Percentiles rank a stretch among this genome's conserved stretches.
phyloP scores from a whole-genome alignment of 192 early-diverging fungal species.

The Umbelopsis sp. region DNA sequence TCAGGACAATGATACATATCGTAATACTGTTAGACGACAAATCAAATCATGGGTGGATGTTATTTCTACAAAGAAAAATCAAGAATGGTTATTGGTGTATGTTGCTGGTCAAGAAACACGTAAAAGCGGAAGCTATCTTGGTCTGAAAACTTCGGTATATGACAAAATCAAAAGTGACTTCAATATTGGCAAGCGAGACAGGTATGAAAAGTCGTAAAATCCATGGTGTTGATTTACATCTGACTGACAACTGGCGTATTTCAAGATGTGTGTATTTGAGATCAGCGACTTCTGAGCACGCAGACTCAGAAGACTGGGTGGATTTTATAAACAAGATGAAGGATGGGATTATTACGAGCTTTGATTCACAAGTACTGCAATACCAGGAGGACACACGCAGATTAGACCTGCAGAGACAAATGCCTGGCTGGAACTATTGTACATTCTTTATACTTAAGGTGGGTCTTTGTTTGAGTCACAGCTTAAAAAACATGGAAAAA shows the following conservation, averaged over 20 bases:
- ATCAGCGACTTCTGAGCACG: slow-evolving; percentile 48
- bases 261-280: slow-evolving; percentile 14
- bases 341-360: slow-evolving; percentile 71
- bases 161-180: slow-evolving; percentile 92
- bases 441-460: slow-evolving; percentile 94
- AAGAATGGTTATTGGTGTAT: slow-evolving; percentile 90
- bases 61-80: slow-evolving; percentile 75
- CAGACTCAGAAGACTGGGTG: slow-evolving; percentile 68
- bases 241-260: background rate
- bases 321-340: slow-evolving; percentile 74
- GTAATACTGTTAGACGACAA: slow-evolving; percentile 59
- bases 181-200: slow-evolving; percentile 63
- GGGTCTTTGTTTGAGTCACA: background rate
- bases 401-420: slow-evolving; percentile 87
- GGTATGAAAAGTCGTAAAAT: slow-evolving; percentile 33
- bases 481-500: too few species aligned
- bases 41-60: slow-evolving; percentile 81
- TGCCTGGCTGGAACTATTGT: slow-evolving; percentile 99
- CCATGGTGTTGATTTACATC: background rate
- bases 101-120: slow-evolving; percentile 59
- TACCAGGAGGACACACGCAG: slow-evolving; percentile 90
- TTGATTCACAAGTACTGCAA: slow-evolving; percentile 77
- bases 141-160: slow-evolving; percentile 69
- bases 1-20: slow-evolving; percentile 82
- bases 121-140: slow-evolving; percentile 60